These are phyloP conservation scores for Dendrobium chrysotoxum DNA, from an alignment of 106 monocot species.

Conservation along the genomic window DNA sequence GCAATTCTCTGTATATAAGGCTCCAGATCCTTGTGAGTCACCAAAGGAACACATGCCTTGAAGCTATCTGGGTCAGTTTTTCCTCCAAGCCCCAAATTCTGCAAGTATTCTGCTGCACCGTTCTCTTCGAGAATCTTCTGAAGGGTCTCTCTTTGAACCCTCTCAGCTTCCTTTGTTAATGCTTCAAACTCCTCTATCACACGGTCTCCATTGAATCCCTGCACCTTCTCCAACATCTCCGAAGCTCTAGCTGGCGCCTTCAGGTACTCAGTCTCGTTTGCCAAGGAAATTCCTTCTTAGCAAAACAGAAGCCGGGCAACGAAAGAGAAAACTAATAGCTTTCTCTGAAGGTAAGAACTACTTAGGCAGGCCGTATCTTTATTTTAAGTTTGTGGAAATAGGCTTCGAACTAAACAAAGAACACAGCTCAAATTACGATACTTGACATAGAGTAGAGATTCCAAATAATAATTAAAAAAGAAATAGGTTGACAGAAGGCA, in stretches of 20 bases:
- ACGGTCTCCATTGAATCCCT: slow-evolving; percentile 22
- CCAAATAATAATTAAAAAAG: neutral
- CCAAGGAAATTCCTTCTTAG: neutral
- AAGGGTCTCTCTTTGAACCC: slow-evolving; percentile 66
- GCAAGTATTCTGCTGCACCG: slow-evolving; percentile 64
- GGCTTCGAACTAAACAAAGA: neutral
- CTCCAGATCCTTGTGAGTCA: slow-evolving; percentile 64
- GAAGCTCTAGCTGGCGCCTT: neutral
- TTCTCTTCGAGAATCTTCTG: slow-evolving; percentile 57
- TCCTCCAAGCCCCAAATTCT: slow-evolving; percentile 46
- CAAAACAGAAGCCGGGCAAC: neutral
- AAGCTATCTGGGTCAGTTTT: slow-evolving; percentile 69
- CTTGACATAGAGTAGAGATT: neutral
- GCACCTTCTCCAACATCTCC: slow-evolving; percentile 10
- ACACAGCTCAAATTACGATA: neutral
- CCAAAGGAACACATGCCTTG: slow-evolving; percentile 56
- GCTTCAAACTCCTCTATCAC: slow-evolving; percentile 63
- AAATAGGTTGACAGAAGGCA: neutral
- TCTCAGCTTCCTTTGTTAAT: slow-evolving; percentile 44
- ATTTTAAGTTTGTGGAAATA: neutral
- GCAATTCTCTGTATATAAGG: slow-evolving; percentile 61
- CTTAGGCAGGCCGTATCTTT: neutral
- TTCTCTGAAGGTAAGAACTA: neutral
- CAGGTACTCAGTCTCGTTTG: neutral
- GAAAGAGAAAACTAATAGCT: neutral